Evolutionary conservation across 768 basidiomycete species (phyloP).

Genomic region (Terana coerulea): DNA sequence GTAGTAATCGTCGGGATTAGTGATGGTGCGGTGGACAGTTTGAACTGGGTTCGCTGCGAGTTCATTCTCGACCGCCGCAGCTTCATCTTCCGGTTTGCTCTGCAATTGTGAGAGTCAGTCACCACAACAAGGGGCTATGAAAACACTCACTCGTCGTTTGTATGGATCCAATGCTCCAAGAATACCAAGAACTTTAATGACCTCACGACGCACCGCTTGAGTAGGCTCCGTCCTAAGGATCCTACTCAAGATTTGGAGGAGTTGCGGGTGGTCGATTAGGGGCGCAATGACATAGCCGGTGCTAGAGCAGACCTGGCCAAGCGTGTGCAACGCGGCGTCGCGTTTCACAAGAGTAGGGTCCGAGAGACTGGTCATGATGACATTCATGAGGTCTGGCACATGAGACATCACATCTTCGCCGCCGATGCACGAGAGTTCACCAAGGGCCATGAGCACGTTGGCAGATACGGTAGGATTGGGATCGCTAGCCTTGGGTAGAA

Average conservation of each 20-base stretch:
- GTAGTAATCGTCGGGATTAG: constrained; percentile 91
- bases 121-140: not conserved
- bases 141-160: constrained; percentile 70
- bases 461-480: constrained; percentile 84
- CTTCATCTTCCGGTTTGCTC: constrained; percentile 64
- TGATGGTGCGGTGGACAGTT: constrained; percentile 53
- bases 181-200: constrained; percentile 93
- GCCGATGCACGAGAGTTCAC: constrained; percentile 88
- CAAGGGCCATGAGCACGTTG: constrained; percentile 90
- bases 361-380: constrained; percentile 85
- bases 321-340: constrained; percentile 89
- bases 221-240: constrained; percentile 81
- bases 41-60: constrained; percentile 57
- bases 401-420: constrained; percentile 87
- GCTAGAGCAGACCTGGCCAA: constrained; percentile 94
- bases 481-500: constrained; percentile 87
- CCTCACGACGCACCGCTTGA: constrained; percentile 73
- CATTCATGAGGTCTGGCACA: constrained; percentile 83
- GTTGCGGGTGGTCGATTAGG: constrained; percentile 84
- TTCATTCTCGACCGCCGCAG: constrained; percentile 53
- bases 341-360: constrained; percentile 87
- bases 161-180: constrained; percentile 97
- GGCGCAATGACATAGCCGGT: constrained; percentile 94
- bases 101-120: constrained; percentile 22
- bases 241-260: constrained; percentile 80